Evolutionary conservation across 2,329 filamentous ascomycete species (phyloP).

Genomic region (Ophiostoma ulmi): DNA sequence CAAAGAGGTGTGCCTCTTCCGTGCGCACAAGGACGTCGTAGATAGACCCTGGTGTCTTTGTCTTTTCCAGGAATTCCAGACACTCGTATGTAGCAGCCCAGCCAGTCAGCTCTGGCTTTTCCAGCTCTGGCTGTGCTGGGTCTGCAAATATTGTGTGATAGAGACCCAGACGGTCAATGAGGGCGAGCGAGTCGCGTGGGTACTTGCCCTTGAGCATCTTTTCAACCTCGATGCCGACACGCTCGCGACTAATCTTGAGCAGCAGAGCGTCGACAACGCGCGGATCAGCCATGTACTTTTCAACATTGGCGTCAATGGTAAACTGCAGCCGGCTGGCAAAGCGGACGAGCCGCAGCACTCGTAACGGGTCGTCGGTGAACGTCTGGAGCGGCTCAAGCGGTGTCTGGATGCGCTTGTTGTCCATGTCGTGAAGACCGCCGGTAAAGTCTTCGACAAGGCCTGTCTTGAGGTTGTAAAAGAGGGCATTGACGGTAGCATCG

Average conservation of each 20-base stretch:
- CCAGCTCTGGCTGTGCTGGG: constrained; percentile 50
- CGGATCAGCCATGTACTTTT: constrained; percentile 68
- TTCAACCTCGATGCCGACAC: constrained; percentile 79
- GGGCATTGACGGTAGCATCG: constrained; percentile 89
- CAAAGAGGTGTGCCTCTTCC: constrained; percentile 61
- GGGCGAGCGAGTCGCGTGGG: constrained; percentile 55
- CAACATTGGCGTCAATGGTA: constrained; percentile 64
- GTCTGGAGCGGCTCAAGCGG: constrained; percentile 85
- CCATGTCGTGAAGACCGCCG: constrained; percentile 70
- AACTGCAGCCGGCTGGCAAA: constrained; percentile 85
- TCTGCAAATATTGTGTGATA: constrained; percentile 72
- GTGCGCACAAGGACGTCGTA: constrained; percentile 55
- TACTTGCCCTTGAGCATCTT: constrained; percentile 78
- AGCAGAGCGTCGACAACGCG: constrained; percentile 74
- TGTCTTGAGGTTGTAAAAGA: constrained; percentile 91
- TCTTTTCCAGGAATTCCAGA: constrained; percentile 48
- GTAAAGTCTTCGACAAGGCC: constrained; percentile 80
- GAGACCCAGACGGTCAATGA: constrained; percentile 62
- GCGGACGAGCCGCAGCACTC: constrained; percentile 78
- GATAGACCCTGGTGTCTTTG: constrained; percentile 44
- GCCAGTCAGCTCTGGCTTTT: constrained; percentile 51
- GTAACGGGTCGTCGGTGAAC: constrained; percentile 87
- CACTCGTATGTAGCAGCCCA: constrained; percentile 63
- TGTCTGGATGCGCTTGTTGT: constrained; percentile 68
- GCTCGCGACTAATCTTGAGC: constrained; percentile 85